These are phyloP conservation scores for Aspergillus sergii DNA, from an alignment of 2,329 filamentous ascomycete species.

Conservation along the genomic window DNA sequence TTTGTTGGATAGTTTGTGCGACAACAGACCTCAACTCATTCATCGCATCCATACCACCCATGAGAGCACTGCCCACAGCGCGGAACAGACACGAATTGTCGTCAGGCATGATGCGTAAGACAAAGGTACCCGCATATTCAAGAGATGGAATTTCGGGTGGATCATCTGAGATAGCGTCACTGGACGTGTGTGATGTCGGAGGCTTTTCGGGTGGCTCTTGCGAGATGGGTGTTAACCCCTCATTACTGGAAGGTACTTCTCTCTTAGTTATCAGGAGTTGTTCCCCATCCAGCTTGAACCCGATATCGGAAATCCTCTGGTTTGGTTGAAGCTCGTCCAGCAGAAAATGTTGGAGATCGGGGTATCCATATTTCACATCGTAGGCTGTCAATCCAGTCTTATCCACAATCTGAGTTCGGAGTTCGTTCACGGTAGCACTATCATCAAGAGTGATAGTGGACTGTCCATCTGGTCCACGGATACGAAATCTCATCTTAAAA, in stretches of 20 bases:
- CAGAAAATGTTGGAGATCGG: constrained; percentile 67
- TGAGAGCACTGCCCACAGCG: constrained; percentile 79
- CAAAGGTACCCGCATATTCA: constrained; percentile 59
- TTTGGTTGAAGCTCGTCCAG: constrained; percentile 55
- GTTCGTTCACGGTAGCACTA: constrained; percentile 55
- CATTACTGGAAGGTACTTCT: constrained; percentile 28
- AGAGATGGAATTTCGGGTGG: constrained; percentile 64
- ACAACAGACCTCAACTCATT: constrained; percentile 75
- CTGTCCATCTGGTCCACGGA: constrained; percentile 73
- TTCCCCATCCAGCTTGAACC: constrained; percentile 66
- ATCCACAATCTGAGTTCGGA: constrained; percentile 49
- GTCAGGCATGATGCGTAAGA: constrained; percentile 92
- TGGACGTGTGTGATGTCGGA: background rate
- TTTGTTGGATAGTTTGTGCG: constrained; percentile 73
- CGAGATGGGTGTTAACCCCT: constrained; percentile 14
- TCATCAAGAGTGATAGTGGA: constrained; percentile 71
- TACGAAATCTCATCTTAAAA: constrained; percentile 68
- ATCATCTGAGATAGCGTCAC: constrained; percentile 48
- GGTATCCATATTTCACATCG: constrained; percentile 82
- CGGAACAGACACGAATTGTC: constrained; percentile 96
- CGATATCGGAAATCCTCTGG: constrained; percentile 57
- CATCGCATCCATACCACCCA: constrained; percentile 67
- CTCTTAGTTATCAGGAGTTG: constrained; percentile 65
- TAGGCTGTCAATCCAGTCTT: constrained; percentile 69
- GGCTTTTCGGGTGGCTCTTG: constrained; percentile 12